Percentiles rank a stretch among this genome's conserved stretches.
Conservation (phyloP, 106 monocot genomes). For the Dactylorhiza incarnata region DNA sequence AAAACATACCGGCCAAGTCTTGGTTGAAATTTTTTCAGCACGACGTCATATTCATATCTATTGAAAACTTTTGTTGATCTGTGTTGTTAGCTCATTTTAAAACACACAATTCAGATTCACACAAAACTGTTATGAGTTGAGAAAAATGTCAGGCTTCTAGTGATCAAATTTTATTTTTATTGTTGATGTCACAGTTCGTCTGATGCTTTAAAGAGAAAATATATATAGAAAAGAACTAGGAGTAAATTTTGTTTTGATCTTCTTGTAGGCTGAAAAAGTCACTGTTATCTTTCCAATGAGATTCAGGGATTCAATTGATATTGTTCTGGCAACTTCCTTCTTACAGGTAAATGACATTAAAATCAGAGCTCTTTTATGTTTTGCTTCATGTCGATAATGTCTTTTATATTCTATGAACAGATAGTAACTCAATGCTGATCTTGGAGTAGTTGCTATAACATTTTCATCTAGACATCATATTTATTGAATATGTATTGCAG, state of each 20-base stretch:
- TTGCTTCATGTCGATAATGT: background rate
- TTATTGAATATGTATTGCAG: background rate
- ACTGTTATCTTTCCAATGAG: conserved; percentile 85
- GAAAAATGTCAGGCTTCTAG: background rate
- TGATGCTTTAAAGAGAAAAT: background rate
- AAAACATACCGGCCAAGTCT: background rate
- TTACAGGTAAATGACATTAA: conserved; percentile 56
- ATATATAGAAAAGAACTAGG: background rate
- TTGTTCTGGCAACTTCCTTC: conserved; percentile 83
- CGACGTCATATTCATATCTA: background rate
- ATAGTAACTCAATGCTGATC: background rate
- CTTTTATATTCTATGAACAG: background rate
- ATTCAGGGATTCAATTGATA: conserved; percentile 84
- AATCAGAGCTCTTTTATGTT: background rate
- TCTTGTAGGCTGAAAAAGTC: conserved; percentile 72
- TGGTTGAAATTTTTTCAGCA: background rate
- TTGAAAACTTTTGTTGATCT: background rate
- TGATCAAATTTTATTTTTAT: background rate
- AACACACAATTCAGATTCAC: background rate
- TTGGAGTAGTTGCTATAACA: background rate
- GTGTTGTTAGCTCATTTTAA: background rate
- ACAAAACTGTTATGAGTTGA: background rate
- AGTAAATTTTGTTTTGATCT: conserved; percentile 6
- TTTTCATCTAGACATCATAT: background rate
- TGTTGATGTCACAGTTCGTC: background rate